Conservation (phyloP, 1,284 basidiomycete genomes). For the Coniferiporia weirii region DNA sequence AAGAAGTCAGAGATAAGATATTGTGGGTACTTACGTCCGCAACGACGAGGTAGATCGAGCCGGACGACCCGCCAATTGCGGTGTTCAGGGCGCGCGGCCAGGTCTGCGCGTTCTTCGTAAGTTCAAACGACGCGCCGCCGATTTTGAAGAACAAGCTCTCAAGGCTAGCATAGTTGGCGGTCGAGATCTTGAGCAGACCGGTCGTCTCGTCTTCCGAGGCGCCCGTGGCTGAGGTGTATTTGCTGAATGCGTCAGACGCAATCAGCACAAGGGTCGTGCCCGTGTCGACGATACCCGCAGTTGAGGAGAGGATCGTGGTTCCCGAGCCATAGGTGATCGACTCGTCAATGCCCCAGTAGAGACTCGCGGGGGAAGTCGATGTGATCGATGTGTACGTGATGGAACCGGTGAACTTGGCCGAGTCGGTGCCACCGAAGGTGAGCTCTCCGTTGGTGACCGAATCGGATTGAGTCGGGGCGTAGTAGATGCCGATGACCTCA, state of each 20-base stretch:
- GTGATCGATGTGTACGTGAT: conserved; percentile 21
- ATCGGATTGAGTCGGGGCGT: conserved; percentile 18
- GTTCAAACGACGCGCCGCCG: conserved; percentile 16
- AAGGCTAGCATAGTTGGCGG: conserved; percentile 12
- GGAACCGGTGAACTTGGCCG: conserved; percentile 14
- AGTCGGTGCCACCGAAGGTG: conserved; percentile 22
- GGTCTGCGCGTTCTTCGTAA: conserved; percentile 20
- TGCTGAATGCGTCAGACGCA: conserved; percentile 12
- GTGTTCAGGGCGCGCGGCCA: conserved; percentile 18
- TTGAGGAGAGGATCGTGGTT: not conserved
- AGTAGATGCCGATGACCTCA: conserved; percentile 22
- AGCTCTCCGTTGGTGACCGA: conserved; percentile 21
- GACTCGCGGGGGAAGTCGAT: conserved; percentile 25
- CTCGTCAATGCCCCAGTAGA: conserved; percentile 11
- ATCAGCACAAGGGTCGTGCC: conserved; percentile 16
- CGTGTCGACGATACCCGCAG: conserved; percentile 7
- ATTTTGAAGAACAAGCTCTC: conserved; percentile 19
- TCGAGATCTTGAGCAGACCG: conserved; percentile 16
- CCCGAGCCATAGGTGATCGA: conserved; percentile 14
- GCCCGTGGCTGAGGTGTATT: conserved; percentile 10
- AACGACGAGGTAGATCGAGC: conserved; percentile 19
- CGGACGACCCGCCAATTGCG: conserved; percentile 15
- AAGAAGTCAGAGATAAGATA: not conserved
- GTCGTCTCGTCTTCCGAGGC: conserved; percentile 14
- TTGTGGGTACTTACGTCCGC: conserved; percentile 2